phyloP scores from a whole-genome alignment of 2,329 filamentous ascomycete species.

The Pseudonectria buxi region DNA sequence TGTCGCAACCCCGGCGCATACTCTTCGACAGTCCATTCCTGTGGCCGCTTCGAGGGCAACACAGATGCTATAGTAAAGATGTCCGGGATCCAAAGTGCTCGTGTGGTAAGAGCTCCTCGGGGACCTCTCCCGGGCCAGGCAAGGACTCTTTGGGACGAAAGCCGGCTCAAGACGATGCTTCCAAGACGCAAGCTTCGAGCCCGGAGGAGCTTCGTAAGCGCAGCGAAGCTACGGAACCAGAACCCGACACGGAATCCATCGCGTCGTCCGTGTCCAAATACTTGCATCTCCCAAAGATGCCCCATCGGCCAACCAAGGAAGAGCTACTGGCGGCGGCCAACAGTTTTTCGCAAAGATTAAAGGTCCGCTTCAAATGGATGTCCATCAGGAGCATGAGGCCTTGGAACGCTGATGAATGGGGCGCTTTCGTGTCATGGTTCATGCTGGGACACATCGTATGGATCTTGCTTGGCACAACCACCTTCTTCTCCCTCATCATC shows the following conservation, averaged over 20 bases:
- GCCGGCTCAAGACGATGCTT: slow-evolving; percentile 10
- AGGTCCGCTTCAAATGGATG: slow-evolving; percentile 94
- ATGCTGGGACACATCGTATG: slow-evolving; percentile 88
- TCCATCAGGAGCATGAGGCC: slow-evolving; percentile 89
- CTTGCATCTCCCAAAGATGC: slow-evolving; percentile 57
- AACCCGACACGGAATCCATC: slow-evolving; percentile 33
- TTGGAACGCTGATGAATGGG: slow-evolving; percentile 95
- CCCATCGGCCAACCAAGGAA: slow-evolving; percentile 88
- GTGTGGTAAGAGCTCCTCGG: slow-evolving; percentile 17
- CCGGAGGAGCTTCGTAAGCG: slow-evolving; percentile 5
- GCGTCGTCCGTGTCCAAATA: slow-evolving; percentile 52
- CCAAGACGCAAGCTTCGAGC: slow-evolving; percentile 8
- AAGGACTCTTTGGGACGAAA: slow-evolving; percentile 1
- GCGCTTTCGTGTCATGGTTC: slow-evolving; percentile 90
- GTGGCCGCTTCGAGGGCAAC: slow-evolving; percentile 1
- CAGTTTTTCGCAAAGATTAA: slow-evolving; percentile 84
- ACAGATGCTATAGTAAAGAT: slow-evolving; percentile 14
- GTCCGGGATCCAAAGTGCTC: slow-evolving; percentile 15
- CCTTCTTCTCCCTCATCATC: slow-evolving; percentile 89
- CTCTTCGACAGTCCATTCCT: too few species aligned
- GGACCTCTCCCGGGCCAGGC: background rate
- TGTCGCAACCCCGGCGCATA: too few species aligned
- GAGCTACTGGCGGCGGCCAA: slow-evolving; percentile 87
- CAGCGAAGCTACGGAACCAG: slow-evolving; percentile 6
- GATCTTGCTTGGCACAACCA: slow-evolving; percentile 95